Base-by-base conservation (phyloP, 2,329 filamentous ascomycete species). In the Apiospora marii region DNA sequence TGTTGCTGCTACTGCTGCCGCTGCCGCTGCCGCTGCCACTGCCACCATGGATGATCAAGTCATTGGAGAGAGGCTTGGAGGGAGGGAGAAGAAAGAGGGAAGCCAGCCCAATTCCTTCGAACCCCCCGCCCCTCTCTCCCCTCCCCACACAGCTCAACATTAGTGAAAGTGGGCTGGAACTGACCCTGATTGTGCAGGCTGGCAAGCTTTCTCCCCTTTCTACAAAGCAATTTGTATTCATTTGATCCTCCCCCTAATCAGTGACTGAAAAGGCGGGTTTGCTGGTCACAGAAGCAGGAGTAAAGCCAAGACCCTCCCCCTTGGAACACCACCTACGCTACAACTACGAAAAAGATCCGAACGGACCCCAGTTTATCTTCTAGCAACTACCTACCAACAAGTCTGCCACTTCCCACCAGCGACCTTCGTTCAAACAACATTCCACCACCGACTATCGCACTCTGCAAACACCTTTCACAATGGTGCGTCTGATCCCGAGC, bases 91-190 rank as follows among this genome's bases (percentile, higher is more conserved):
- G 64, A 71, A 67, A 46, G 24, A 53, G 34, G 22, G 30, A 46
- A 46, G 22, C 61, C 24, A n/a, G 46, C 48, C 41, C 48, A 27
- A 34, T 46, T 24, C 22, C 27, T 7, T 14, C 34, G 51, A 43
- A 19, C 27, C 68, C 49, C 67, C 6, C 37, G 51, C 37, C 67
- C 51, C 34, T 30, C 67, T 34, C 61, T n/a, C 73, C 74, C 75
- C 76, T 74, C 49, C 58, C 58, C 58, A 64, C 58, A 64, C 58
- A 41, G 34, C 58, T 41, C 34, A n/a, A 22, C 58, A n/a, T 64
- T 64, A 64, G 58, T 64, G 30, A 64, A 64, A 64, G 58, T 64
- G 58, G 58, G 58, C 58, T 64, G 58, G 58, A 64, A 64, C 30
- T 49, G 46, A 49, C 46, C 46, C 46, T 34, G 30, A 61, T 61